Conservation (phyloP, 2,329 filamentous ascomycete species). For the Trichophaea hybrida region DNA sequence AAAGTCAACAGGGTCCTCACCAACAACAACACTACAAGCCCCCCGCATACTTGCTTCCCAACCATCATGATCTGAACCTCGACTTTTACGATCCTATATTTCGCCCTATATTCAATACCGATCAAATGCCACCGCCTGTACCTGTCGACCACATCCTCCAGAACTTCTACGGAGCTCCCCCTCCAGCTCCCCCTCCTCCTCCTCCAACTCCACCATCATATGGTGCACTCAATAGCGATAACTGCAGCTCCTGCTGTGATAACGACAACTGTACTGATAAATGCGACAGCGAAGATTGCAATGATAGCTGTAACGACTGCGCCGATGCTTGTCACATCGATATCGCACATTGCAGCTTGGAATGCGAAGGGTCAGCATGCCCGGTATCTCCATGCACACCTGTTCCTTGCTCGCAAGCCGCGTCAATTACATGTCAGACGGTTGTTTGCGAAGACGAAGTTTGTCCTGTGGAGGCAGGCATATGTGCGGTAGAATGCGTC, state of each 20-base stretch:
- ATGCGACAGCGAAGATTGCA: conserved; percentile 16
- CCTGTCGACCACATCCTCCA: background rate
- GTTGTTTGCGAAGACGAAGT: conserved; percentile 19
- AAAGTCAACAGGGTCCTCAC: background rate
- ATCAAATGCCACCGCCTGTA: background rate
- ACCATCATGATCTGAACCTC: conserved; percentile 10
- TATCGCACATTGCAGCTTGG: conserved; percentile 12
- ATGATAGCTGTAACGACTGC: conserved; percentile 11
- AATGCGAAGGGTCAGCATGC: conserved; percentile 6
- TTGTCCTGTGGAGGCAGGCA: conserved; percentile 11
- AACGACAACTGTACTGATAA: conserved; percentile 14
- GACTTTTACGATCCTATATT: conserved; percentile 6
- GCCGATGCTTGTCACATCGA: conserved; percentile 15
- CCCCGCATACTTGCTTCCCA: background rate
- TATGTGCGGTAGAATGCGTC: background rate
- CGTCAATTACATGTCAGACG: conserved; percentile 10
- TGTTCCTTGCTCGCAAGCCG: conserved; percentile 6
- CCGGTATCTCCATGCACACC: conserved; percentile 7
- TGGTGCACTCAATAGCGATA: background rate
- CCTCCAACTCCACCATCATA: background rate
- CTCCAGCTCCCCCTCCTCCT: background rate
- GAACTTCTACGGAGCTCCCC: background rate
- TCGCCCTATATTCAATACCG: background rate
- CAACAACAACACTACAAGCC: background rate
- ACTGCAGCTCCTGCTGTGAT: conserved; percentile 14